Base-by-base conservation (phyloP, 2,329 filamentous ascomycete genomes). In the Fusarium abutilonis region DNA sequence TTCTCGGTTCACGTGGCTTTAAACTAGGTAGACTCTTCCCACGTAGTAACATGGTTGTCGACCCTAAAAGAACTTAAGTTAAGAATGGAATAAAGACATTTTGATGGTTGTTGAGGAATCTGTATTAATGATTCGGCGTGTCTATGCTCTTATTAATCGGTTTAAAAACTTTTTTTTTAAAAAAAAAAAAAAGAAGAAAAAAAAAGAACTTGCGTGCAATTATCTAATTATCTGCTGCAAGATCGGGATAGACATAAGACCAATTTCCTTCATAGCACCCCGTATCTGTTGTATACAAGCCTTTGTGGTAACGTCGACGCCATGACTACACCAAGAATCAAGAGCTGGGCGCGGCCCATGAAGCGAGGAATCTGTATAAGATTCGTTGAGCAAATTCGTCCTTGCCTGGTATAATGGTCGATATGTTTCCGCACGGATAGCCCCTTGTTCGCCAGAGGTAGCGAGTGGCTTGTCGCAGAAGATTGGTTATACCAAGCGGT, bases 31-130 rank as follows among this genome's bases (percentile, higher is more conserved):
- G 21, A 23, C 9, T 39, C 21, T 38, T 28, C 9, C 8, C 10
- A 9, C n/a, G 11, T 36, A 36, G 19, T n/a, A 42, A 35, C 31
- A 43, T 6, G 17, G n/a, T 21, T 42, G 13, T 29, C 26, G 13
- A 39, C 6, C 52, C 62, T n/a, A 66, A 47, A 51, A 36, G 55
- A 62, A 62, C 23, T 26, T 26, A 3, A 26, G 23, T 26, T 26
- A 4, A 26, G 23, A 26, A 26, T 26, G 23, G 8, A 26, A 26
- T 26, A 26, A 26, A 26, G 23, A 8, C 6, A 7, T 26, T 26
- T 26, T 26, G 23, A 26, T 7, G 8, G 6, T 26, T 26, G 2
- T 26, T 8, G 5, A 26, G 6, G 23, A 26, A 26, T 26, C 23
- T 26, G 4, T 26, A 26, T 26, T 8, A 26, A 26, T 6, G 23